These are phyloP conservation scores for Agrocybe chaxingu DNA, from an alignment of 768 basidiomycete species.

Conservation along the genomic window DNA sequence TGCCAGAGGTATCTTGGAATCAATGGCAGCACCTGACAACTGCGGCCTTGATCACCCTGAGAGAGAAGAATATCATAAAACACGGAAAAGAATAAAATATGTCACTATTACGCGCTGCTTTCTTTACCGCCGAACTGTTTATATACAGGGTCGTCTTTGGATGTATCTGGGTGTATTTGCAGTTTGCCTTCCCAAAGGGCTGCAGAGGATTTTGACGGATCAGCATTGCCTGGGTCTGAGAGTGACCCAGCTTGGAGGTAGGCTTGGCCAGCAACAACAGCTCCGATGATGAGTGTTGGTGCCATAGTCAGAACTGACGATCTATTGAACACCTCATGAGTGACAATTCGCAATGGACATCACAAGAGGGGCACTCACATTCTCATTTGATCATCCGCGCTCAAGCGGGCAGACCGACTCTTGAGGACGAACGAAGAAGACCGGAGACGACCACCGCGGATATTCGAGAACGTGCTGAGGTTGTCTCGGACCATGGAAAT, in stretches of 20 bases:
- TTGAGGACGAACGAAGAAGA: slow-evolving; percentile 84
- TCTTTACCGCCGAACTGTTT: slow-evolving; percentile 22
- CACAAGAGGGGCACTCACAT: slow-evolving; percentile 28
- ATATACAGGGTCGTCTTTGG: slow-evolving; percentile 56
- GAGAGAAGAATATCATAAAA: neutral
- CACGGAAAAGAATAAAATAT: neutral
- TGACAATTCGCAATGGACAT: neutral
- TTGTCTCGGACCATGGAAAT: slow-evolving; percentile 85
- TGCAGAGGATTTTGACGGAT: slow-evolving; percentile 79
- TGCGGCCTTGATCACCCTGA: neutral
- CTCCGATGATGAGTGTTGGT: slow-evolving; percentile 40
- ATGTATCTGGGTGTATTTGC: slow-evolving; percentile 86
- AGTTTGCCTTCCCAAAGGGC: slow-evolving; percentile 84
- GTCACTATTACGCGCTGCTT: slow-evolving; percentile 19
- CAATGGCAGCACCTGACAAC: neutral
- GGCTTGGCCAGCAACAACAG: slow-evolving; percentile 66
- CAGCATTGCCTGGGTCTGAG: slow-evolving; percentile 70
- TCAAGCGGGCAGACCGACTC: slow-evolving; percentile 62
- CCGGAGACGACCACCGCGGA: slow-evolving; percentile 87
- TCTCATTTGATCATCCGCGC: slow-evolving; percentile 46
- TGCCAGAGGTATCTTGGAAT: neutral
- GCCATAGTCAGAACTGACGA: slow-evolving; percentile 49
- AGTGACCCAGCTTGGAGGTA: slow-evolving; percentile 55
- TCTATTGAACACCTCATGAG: slow-evolving; percentile 16
- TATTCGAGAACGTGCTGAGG: slow-evolving; percentile 72